phyloP scores from a whole-genome alignment of 345 rosid species.

The Cardamine chenopodiifolia region DNA sequence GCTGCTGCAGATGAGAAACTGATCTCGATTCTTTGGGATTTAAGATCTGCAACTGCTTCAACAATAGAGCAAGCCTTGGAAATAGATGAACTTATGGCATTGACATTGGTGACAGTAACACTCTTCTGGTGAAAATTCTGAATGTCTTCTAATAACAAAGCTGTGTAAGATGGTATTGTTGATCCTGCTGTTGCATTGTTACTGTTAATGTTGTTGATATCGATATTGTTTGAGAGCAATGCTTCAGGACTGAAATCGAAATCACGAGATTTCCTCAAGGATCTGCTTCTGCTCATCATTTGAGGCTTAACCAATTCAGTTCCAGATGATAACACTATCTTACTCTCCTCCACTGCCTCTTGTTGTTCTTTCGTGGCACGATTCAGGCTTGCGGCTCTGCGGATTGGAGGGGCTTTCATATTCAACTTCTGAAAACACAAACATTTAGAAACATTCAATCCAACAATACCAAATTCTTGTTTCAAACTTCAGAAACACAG shows the following conservation, averaged over 20 bases:
- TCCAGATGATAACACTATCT: conserved; percentile 37
- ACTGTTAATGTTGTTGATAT: conserved; percentile 41
- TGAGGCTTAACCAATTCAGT: conserved; percentile 55
- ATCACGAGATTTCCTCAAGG: conserved; percentile 73
- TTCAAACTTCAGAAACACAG: neutral
- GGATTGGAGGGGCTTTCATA: conserved; percentile 30
- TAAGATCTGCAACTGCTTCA: conserved; percentile 88
- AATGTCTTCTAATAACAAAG: conserved; percentile 81
- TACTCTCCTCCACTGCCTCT: conserved; percentile 44
- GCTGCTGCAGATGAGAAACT: conserved; percentile 28
- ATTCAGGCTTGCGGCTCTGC: conserved; percentile 39
- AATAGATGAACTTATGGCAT: conserved; percentile 53
- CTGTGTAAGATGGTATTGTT: conserved; percentile 59
- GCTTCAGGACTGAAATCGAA: conserved; percentile 68
- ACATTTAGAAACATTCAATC: neutral
- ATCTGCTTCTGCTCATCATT: conserved; percentile 63
- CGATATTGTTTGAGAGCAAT: conserved; percentile 33
- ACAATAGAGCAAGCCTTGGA: conserved; percentile 75
- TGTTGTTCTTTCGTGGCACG: conserved; percentile 44
- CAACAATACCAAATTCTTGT: neutral
- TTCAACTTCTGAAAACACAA: conserved; percentile 7
- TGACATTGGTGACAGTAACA: conserved; percentile 29
- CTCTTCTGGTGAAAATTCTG: conserved; percentile 87
- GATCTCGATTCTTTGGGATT: conserved; percentile 51
- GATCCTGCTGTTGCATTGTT: conserved; percentile 46